Evolutionary conservation across 106 monocot genomes (phyloP).

Genomic region (Platanthera zijinensis): DNA sequence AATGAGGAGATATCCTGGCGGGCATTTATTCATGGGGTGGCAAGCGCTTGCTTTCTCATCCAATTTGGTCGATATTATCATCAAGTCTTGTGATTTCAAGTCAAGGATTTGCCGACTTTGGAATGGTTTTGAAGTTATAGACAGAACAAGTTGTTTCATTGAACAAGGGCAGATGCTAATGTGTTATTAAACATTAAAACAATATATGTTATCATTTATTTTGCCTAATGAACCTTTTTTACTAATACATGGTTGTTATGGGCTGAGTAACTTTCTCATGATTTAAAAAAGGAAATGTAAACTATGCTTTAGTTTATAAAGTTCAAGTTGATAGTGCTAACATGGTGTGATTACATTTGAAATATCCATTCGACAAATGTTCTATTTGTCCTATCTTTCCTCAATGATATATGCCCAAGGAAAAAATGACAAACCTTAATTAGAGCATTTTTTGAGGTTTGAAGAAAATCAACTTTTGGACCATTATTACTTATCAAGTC

Average conservation of each 20-base stretch:
- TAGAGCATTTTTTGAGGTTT: neutral
- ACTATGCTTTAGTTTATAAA: neutral
- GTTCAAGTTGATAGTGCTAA: neutral
- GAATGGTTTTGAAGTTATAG: neutral
- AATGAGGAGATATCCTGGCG: constrained; percentile 1
- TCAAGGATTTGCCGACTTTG: neutral
- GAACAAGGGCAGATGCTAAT: neutral
- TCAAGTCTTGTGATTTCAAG: constrained; percentile 2
- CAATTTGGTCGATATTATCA: neutral
- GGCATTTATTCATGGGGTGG: neutral
- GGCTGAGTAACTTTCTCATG: constrained; percentile 2
- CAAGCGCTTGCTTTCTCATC: neutral
- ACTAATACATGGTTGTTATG: constrained; percentile 1
- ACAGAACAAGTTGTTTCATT: neutral
- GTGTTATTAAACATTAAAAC: neutral
- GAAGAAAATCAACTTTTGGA: neutral
- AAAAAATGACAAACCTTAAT: neutral
- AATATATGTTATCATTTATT: neutral
- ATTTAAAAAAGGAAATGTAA: neutral
- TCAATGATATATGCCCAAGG: neutral
- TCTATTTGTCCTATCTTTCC: neutral
- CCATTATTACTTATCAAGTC: too few relatives aligned
- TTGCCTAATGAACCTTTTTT: neutral
- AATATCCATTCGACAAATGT: neutral
- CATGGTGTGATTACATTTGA: constrained; percentile 3